A percentile compares a stretch with the other conserved stretches of the same genome.
phyloP scores from a whole-genome alignment of 1,139 yeast species.

The Candida freyschussii region DNA sequence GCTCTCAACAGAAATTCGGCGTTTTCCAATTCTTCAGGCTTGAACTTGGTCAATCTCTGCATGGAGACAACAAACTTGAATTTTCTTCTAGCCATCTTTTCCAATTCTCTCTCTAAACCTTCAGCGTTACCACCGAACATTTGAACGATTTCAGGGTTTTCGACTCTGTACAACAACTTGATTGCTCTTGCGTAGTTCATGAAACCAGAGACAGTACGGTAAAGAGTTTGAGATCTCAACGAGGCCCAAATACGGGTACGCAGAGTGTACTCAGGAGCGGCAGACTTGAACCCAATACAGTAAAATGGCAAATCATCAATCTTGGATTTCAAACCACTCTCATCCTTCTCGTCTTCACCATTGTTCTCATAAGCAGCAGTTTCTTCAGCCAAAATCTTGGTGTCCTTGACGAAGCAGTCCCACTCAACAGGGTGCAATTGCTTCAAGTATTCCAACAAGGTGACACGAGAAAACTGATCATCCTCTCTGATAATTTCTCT shows the following conservation, averaged over 20 bases:
- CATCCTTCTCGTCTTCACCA: constrained; percentile 62
- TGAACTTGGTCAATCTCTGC: constrained; percentile 97
- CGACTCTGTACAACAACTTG: constrained; percentile 94
- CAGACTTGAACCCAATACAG: constrained; percentile 98
- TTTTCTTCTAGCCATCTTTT: constrained; percentile 98
- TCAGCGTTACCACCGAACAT: constrained; percentile 99
- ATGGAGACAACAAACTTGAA: constrained; percentile 95
- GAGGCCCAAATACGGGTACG: constrained; percentile 99
- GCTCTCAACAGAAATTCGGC: constrained; percentile 98
- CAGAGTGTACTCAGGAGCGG: constrained; percentile 97
- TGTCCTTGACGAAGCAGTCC: constrained; percentile 98
- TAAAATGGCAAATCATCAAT: constrained; percentile 97
- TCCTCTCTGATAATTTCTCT: constrained; percentile 98
- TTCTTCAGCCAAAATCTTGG: constrained; percentile 97
- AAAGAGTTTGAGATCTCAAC: constrained; percentile 93
- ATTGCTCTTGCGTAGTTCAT: constrained; percentile 99
- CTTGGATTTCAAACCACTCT: constrained; percentile 73
- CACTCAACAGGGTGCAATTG: constrained; percentile 98
- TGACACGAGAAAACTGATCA: constrained; percentile 96
- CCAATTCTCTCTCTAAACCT: constrained; percentile 88
- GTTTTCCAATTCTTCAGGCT: constrained; percentile 96
- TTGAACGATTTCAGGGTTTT: constrained; percentile 97
- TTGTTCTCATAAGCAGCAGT: constrained; percentile 81
- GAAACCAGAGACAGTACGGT: constrained; percentile 98
- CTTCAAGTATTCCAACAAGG: constrained; percentile 91